These are phyloP conservation scores for Brassica nigra DNA, from an alignment of 345 rosid genomes.

Conservation along the genomic window DNA sequence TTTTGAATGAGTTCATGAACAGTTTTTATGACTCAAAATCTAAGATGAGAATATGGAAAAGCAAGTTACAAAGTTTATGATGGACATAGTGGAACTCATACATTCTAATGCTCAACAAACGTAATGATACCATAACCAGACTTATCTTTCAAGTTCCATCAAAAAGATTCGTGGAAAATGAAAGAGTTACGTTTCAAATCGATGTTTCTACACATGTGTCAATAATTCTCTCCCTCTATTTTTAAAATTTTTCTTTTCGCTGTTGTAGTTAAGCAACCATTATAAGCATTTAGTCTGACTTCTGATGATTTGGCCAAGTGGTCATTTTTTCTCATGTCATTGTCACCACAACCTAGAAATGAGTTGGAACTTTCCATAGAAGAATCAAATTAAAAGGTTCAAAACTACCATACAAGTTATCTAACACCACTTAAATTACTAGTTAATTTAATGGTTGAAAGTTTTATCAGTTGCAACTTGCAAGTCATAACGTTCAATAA, in stretches of 20 bases:
- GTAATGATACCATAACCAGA: conserved; percentile 3
- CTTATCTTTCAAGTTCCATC: conserved; percentile 27
- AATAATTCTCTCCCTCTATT: not conserved
- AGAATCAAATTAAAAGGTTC: not conserved
- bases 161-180: conserved; percentile 16
- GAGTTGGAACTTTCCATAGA: not conserved
- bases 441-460: not conserved
- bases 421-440: not conserved
- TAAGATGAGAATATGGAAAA: conserved; percentile 8
- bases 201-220: conserved; percentile 26
- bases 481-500: not conserved
- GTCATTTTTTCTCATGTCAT: not conserved
- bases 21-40: conserved; percentile 21
- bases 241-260: not conserved
- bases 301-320: conserved; percentile 18
- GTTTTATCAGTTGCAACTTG: not conserved
- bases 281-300: not conserved
- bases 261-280: not conserved
- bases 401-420: not conserved
- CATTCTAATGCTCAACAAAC: conserved; percentile 28
- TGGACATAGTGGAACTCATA: conserved; percentile 5
- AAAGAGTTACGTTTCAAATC: conserved; percentile 14
- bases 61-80: not conserved
- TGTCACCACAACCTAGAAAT: conserved; percentile 11
- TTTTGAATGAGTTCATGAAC: not conserved